Conservation (phyloP, 177 flowering plant genomes). For the Vitis hybrid region DNA sequence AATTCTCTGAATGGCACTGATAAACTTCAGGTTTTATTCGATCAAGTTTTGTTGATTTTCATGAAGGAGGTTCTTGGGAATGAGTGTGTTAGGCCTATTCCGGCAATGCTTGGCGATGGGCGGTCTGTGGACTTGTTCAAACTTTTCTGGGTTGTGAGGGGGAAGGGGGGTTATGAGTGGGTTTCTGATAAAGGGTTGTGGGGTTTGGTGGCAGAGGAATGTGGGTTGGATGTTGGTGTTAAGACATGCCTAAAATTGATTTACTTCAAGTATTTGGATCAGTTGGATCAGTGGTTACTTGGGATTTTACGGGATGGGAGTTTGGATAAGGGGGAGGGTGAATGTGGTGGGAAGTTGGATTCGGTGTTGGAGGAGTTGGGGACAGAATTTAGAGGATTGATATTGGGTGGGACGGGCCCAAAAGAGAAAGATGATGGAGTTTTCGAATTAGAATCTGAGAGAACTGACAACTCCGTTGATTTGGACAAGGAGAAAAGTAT, state of each 20-base stretch:
- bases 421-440: constrained; percentile 11
- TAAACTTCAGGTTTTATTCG: constrained; percentile 40
- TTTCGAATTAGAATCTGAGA: not conserved
- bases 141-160: constrained; percentile 57
- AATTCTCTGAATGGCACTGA: constrained; percentile 15
- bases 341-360: constrained; percentile 22
- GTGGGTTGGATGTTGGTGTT: constrained; percentile 33
- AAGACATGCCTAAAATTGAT: constrained; percentile 49
- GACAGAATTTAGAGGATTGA: constrained; percentile 26
- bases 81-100: constrained; percentile 46
- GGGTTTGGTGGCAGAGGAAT: constrained; percentile 46
- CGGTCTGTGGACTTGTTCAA: constrained; percentile 55
- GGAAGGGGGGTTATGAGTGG: constrained; percentile 52
- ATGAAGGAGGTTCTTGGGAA: constrained; percentile 29
- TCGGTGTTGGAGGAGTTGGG: constrained; percentile 31
- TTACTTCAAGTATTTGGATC: constrained; percentile 54
- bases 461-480: constrained; percentile 3
- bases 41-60: constrained; percentile 38
- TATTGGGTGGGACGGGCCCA: constrained; percentile 5
- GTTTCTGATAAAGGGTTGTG: constrained; percentile 51
- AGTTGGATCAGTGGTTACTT: constrained; percentile 51
- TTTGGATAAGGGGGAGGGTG: constrained; percentile 11
- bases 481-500: constrained; percentile 2
- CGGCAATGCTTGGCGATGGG: constrained; percentile 60
- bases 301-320: constrained; percentile 12